Conservation (phyloP, 768 basidiomycete species). For the Hericium erinaceus region DNA sequence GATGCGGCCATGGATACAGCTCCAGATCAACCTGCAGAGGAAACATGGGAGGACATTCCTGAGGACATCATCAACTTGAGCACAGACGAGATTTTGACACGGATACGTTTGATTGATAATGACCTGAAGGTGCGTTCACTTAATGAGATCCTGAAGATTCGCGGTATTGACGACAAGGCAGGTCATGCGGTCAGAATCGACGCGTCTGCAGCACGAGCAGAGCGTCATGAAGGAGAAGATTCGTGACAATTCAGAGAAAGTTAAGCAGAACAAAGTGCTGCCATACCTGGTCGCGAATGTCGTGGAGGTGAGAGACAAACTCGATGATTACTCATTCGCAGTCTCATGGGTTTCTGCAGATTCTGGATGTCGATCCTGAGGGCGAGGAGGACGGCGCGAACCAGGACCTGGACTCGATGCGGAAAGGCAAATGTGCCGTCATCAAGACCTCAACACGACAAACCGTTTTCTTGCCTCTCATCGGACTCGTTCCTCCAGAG, state of each 20-base stretch:
- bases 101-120: conserved; percentile 91
- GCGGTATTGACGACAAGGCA: conserved; percentile 21
- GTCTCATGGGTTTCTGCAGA: conserved; percentile 34
- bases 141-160: neutral
- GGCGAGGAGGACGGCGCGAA: conserved; percentile 93
- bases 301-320: conserved; percentile 65
- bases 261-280: conserved; percentile 98
- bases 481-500: conserved; percentile 92
- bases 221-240: conserved; percentile 98
- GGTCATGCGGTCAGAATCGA: conserved; percentile 96
- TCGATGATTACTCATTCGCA: neutral
- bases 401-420: conserved; percentile 90
- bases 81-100: conserved; percentile 82
- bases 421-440: conserved; percentile 95
- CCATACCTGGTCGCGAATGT: conserved; percentile 98
- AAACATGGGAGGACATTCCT: conserved; percentile 88
- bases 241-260: conserved; percentile 94
- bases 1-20: conserved; percentile 60
- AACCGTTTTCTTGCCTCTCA: conserved; percentile 96
- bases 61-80: conserved; percentile 70
- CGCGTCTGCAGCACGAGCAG: conserved; percentile 89
- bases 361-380: conserved; percentile 90
- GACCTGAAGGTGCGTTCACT: conserved; percentile 71
- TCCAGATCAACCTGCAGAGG: conserved; percentile 60
- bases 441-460: conserved; percentile 99